Evolutionary conservation across 148 eudicot genomes (phyloP).

Genomic region (Rhododendron ferrugineum): DNA sequence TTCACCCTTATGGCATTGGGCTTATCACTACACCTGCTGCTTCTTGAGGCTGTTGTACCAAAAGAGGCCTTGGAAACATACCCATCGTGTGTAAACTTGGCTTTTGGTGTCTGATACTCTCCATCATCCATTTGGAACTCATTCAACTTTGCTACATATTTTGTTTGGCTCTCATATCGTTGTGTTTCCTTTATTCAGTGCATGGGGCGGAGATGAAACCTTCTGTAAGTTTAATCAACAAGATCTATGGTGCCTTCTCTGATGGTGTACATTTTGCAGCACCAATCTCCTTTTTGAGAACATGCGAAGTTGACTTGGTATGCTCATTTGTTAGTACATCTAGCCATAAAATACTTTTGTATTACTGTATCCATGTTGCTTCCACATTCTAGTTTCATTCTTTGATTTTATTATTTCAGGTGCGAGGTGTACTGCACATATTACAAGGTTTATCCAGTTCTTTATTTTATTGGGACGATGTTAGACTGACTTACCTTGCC

Average conservation of each 20-base stretch:
- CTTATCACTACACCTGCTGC: background rate
- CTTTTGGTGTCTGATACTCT: background rate
- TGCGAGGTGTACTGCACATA: constrained; percentile 65
- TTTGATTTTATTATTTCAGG: constrained; percentile 30
- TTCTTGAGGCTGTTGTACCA: background rate
- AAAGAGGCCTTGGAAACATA: constrained; percentile 1
- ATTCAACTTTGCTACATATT: background rate
- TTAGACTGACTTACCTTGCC: constrained; percentile 37
- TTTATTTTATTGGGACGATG: constrained; percentile 58
- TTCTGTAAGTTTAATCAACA: constrained; percentile 41
- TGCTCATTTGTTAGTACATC: constrained; percentile 4
- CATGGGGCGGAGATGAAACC: constrained; percentile 40
- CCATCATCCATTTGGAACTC: background rate
- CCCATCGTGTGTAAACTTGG: background rate
- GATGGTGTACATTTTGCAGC: constrained; percentile 50
- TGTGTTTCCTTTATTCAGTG: constrained; percentile 4
- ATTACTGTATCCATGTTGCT: background rate
- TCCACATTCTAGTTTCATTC: background rate
- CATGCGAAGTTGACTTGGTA: constrained; percentile 80
- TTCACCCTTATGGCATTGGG: background rate
- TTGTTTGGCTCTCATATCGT: background rate
- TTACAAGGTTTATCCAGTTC: constrained; percentile 76
- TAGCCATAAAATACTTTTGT: background rate
- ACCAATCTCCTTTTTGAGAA: constrained; percentile 43
- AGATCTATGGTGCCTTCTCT: constrained; percentile 35